These are phyloP conservation scores for Podospora anserina DNA, from an alignment of 495 filamentous ascomycete species.

Conservation along the genomic window DNA sequence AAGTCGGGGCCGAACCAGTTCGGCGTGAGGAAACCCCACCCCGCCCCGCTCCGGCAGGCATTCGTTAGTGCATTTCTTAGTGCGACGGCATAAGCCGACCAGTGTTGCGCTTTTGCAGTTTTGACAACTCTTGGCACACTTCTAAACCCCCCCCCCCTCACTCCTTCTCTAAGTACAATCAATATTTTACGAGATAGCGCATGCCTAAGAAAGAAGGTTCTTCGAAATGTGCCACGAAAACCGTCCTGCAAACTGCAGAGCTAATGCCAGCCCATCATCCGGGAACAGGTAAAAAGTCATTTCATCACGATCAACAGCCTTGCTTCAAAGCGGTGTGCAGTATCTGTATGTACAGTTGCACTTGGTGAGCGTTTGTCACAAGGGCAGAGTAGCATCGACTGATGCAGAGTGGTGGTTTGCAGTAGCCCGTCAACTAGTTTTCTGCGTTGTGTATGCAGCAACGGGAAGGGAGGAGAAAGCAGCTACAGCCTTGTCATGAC, in stretches of 20 bases:
- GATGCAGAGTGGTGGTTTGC: constrained; percentile 1
- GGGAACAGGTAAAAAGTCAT: not conserved
- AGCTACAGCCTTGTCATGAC: not conserved
- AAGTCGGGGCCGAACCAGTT: not conserved
- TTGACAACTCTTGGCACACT: not conserved
- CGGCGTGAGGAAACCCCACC: not conserved
- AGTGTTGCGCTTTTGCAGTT: not conserved
- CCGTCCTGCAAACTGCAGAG: not conserved
- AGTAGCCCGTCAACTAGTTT: constrained; percentile 1
- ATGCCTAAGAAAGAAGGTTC: not conserved
- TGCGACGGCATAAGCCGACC: not conserved
- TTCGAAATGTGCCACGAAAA: not conserved
- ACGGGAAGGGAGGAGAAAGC: not conserved
- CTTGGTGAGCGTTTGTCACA: not conserved
- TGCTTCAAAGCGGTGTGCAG: not conserved
- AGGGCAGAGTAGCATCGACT: not conserved
- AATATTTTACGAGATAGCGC: not conserved
- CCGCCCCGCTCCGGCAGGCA: not conserved
- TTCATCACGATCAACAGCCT: not conserved
- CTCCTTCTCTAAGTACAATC: not conserved
- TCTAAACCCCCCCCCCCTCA: not conserved
- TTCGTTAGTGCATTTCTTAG: too few relatives aligned
- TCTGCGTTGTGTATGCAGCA: not conserved
- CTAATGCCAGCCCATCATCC: not conserved
- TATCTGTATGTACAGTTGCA: not conserved